Evolutionary conservation across 768 basidiomycete species (phyloP), one percentile per base, ranked within the genome.

Genomic region (Sistotremastrum suecicum): DNA sequence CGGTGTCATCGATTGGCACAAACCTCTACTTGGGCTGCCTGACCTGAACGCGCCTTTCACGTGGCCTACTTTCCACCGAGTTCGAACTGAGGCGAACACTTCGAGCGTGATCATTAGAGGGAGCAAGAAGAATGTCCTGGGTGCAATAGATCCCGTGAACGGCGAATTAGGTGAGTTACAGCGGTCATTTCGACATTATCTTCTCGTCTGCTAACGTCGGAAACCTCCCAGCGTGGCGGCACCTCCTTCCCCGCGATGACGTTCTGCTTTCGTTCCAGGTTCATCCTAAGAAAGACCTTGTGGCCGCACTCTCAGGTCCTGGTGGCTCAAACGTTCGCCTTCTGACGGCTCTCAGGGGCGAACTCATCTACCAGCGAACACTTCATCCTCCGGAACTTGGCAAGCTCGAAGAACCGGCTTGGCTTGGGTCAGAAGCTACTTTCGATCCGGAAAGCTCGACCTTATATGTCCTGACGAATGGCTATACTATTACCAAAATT

Each of bases 1-100:
- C 45, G 85, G 86, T 39, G 64, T 83, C 39, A 71, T 91, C 39
- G 90, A 94, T 66, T 97, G 91, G 91, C 74, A 95, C 61, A 83
- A 77, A 53, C 61, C 69, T 9, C 71, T 83, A 31, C 65, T 88
- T 46, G 91, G 91, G 10, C 71, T 82, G 3, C 85, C 88, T 0
- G 66, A 80, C 3, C 60, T 70, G 34, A 63, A 68, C 6, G 67
- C 75, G 2, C 57, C 53, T 0, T 55, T 68, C 11, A 74, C 72
- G 1, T 66, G 80, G 5, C 88, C 89, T 0, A 59, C 67, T 6
- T 78, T 89, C 52, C 73, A 75, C 51, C 54, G 61, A 34, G 57
- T 66, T 7, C 58, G 55, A 31, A 57, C 47, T 7, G 52, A 49
- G 8, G 52, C 54, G 34, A 53, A 58, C 32, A 63, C 61, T 34